These are phyloP conservation scores for Chimonanthus salicifolius DNA, from an alignment of 164 flowering plant genomes.

Conservation along the genomic window DNA sequence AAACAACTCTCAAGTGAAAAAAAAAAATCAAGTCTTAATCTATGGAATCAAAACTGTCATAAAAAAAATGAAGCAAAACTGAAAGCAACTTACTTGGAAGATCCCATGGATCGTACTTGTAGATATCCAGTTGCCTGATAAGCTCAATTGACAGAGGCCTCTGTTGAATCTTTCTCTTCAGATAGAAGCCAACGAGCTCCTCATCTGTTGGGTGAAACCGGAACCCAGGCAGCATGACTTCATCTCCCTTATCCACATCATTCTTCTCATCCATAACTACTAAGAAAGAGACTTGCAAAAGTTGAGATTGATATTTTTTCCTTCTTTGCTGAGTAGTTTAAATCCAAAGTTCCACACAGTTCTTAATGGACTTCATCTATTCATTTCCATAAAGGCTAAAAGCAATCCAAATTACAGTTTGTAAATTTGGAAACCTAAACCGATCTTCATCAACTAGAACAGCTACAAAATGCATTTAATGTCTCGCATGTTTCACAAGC, in stretches of 20 bases:
- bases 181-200: slow-evolving; percentile 70
- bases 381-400: neutral
- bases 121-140: slow-evolving; percentile 70
- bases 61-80: slow-evolving; percentile 1
- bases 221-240: slow-evolving; percentile 68
- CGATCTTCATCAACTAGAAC: neutral
- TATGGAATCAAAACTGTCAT: neutral
- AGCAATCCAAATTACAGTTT: neutral
- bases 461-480: neutral
- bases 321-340: slow-evolving; percentile 3
- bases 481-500: neutral
- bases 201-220: slow-evolving; percentile 88
- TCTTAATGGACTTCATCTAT: neutral
- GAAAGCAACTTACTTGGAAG: slow-evolving; percentile 60
- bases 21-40: neutral
- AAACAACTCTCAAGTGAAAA: neutral
- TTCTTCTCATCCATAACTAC: slow-evolving; percentile 35
- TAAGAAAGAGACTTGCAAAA: neutral
- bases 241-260: slow-evolving; percentile 44
- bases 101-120: slow-evolving; percentile 83
- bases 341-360: neutral
- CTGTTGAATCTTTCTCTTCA: slow-evolving; percentile 65
- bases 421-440: neutral
- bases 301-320: neutral
- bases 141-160: slow-evolving; percentile 60